These are phyloP conservation scores for Aspergillus sp. DNA, from an alignment of 2,329 filamentous ascomycete species.

Conservation along the genomic window DNA sequence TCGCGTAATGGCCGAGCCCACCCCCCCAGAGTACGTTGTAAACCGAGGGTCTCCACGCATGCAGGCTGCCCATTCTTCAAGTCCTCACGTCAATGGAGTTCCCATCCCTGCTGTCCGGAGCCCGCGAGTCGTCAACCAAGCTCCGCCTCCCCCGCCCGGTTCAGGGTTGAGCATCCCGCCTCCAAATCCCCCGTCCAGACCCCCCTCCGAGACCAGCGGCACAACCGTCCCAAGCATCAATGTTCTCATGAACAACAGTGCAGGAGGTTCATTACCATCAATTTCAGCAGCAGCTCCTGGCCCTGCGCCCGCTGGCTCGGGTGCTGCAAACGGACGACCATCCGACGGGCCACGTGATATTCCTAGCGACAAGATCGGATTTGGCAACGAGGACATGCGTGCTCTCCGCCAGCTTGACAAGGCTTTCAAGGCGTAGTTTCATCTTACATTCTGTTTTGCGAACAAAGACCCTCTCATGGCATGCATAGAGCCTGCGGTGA, in stretches of 20 bases:
- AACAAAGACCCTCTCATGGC: neutral
- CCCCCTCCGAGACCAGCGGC: conserved; percentile 24
- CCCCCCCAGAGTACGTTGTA: conserved; percentile 28
- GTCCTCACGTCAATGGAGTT: conserved; percentile 22
- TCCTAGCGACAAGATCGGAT: conserved; percentile 57
- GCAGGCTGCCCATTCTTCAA: conserved; percentile 24
- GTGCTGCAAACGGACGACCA: conserved; percentile 12
- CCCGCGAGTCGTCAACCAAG: conserved; percentile 29
- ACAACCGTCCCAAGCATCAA: conserved; percentile 59
- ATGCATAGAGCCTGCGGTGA: neutral
- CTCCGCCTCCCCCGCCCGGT: conserved; percentile 18
- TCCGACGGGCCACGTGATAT: conserved; percentile 54
- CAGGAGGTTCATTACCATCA: conserved; percentile 26
- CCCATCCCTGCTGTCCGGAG: conserved; percentile 19
- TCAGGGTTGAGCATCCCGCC: conserved; percentile 17
- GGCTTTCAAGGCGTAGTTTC: conserved; percentile 41
- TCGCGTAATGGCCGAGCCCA: conserved; percentile 27
- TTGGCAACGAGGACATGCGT: conserved; percentile 61
- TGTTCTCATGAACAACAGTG: conserved; percentile 43
- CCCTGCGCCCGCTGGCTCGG: conserved; percentile 16
- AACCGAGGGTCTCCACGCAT: conserved; percentile 39
- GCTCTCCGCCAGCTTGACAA: conserved; percentile 66
- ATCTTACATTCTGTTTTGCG: neutral
- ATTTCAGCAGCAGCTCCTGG: conserved; percentile 17
- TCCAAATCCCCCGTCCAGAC: conserved; percentile 17